These are phyloP conservation scores for Phyllosticta paracitricarpa DNA, from an alignment of 2,329 filamentous ascomycete species.

Conservation along the genomic window DNA sequence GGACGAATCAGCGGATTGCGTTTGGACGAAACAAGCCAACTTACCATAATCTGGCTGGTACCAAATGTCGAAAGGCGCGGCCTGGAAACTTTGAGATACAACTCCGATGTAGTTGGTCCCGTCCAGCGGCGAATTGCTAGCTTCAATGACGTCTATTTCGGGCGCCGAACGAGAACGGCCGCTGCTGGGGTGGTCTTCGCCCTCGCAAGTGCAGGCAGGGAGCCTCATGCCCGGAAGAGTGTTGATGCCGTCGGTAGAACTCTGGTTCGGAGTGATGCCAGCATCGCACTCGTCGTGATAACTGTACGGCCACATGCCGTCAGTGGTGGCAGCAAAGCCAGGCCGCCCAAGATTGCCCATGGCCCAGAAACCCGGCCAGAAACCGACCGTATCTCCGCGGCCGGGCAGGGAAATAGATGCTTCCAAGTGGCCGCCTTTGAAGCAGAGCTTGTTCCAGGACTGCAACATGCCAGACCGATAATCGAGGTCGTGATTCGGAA, in stretches of 20 bases:
- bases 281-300: conserved; percentile 59
- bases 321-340: conserved; percentile 59
- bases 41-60: conserved; percentile 50
- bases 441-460: conserved; percentile 65
- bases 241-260: conserved; percentile 55
- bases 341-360: conserved; percentile 65
- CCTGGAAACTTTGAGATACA: conserved; percentile 57
- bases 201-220: conserved; percentile 56
- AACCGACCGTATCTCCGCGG: conserved; percentile 54
- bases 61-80: conserved; percentile 61
- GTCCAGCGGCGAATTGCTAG: conserved; percentile 47
- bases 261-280: conserved; percentile 64
- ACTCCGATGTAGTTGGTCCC: conserved; percentile 45
- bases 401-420: conserved; percentile 62
- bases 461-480: conserved; percentile 67
- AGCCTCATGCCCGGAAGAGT: conserved; percentile 60
- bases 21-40: conserved; percentile 4
- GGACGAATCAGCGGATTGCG: conserved; percentile 13
- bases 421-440: conserved; percentile 60
- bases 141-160: conserved; percentile 64
- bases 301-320: conserved; percentile 66
- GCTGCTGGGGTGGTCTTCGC: conserved; percentile 54
- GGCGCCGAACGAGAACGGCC: conserved; percentile 57
- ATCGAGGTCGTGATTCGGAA: conserved; percentile 53
- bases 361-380: conserved; percentile 68